Base-by-base conservation (phyloP, 1,284 basidiomycete species). In the Baeospora myosura region DNA sequence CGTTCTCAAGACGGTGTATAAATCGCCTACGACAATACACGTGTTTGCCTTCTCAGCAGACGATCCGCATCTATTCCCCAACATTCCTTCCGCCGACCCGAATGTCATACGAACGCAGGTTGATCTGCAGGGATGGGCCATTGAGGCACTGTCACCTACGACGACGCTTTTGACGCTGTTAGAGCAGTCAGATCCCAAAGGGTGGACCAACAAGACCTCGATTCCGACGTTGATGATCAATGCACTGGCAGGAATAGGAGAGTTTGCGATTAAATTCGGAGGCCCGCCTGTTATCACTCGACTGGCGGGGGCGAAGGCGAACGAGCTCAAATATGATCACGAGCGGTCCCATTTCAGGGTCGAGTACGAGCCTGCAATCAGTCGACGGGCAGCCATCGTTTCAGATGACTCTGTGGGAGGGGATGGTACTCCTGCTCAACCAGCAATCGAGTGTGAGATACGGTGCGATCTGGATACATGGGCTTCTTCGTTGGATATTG, bases 111-210 rank as follows among this genome's bases (percentile, higher is more conserved):
- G 95, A 12, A 92, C 90, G 0, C 94, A 98, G 58, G 85, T 97
- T 22, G 94, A 97, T 57, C 68, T 99, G 25, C 90, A 93, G 61
- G 96, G 95, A 33, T 98, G 93, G 89, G 90, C 93, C 0, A 91
- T 99, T 50, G 95, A 98, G 62, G 80, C 89, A 0, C 71, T 99
- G 3, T 97, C 92, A 1, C 96, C 94, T 0, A 98, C 85, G 1
- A 98, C 96, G 0, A 96, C 94, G 0, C 82, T 91, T 25, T 79
- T 98, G 42, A 97, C 94, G 0, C 69, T 99, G 2, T 77, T 99
- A 3, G 96, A 98, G 58, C 96, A 98, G 64, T 93, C 89, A 10
- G 94, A 98, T 62, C 93, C 93, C 2, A 91, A 96, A 58, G 93
- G 94, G 38, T 97, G 95, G 95, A 84, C 91, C 4, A 92, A 91